Evolutionary conservation across 768 basidiomycete species (phyloP), one percentile per base, ranked within the genome.

Genomic region (Macrolepiota fuliginosa): DNA sequence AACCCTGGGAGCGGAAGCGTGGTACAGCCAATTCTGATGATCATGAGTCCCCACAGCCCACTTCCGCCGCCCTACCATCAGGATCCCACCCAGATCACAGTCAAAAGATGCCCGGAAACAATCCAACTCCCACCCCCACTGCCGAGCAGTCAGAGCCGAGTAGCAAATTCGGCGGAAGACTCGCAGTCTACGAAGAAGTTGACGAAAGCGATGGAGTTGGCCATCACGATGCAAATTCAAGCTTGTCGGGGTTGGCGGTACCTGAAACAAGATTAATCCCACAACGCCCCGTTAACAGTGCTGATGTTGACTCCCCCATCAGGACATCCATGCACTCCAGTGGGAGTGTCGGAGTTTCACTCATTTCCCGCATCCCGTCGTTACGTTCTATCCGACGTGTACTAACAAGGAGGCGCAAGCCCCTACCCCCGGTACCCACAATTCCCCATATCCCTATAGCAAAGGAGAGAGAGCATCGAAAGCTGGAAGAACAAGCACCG

Each of bases 361-460:
- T 85, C 64, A 75, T 86, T 17, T 84, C 83, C 27, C 72, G 76
- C 27, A 67, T 83, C 55, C 81, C 83, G 5, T 74, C 76, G 10
- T 70, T 74, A 25, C 68, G 71, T 32, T 81, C 79, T 6, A 61
- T 79, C 39, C 69, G 69, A 37, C 74, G 73, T 32, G 67, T 75
- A 39, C 66, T 81, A 54, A 63, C 70, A 35, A 79, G 82, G 81
- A 74, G 77, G 61, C 79, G 71, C 61, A 87, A 87, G 67, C 84
- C 85, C 3, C 71, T 88, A 15, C 86, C 87, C 6, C 86, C 84
- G 1, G 77, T 88, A 25, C 87, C 87, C 15, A 73, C 71, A 19
- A 77, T 84, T 13, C 80, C 84, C 2, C 71, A 79, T 51, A 78
- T 80, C 19, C 71, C 82, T 7, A 65, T 83, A 36, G 70, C 76